A percentile compares a stretch with the other conserved stretches of the same genome.
These are phyloP conservation scores for Pterothamnion heteromorphum DNA, from an alignment of 31 red algal genomes.

Conservation along the genomic window DNA sequence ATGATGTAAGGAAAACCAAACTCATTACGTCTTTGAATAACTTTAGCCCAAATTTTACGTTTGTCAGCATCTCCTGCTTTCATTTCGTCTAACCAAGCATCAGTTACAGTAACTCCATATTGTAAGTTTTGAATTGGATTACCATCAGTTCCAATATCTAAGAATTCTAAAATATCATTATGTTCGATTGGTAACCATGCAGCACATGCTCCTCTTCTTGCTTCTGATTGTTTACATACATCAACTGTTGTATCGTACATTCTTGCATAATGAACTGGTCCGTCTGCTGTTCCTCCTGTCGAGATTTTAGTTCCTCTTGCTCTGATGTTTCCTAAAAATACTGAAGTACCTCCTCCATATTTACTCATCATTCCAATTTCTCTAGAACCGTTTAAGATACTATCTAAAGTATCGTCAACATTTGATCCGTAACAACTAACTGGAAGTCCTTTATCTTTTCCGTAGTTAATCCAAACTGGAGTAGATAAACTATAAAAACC, in stretches of 20 bases:
- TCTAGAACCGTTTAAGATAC: background rate
- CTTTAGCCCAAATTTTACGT: conserved; percentile 12
- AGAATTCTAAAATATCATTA: background rate
- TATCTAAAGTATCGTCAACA: background rate
- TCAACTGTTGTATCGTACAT: background rate
- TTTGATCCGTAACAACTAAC: background rate
- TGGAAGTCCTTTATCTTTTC: background rate
- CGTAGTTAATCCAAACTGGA: background rate
- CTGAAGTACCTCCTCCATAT: conserved; percentile 9
- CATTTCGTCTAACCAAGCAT: conserved; percentile 10
- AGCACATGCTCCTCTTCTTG: background rate
- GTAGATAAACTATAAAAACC: conserved; percentile 7
- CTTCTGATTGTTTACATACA: background rate
- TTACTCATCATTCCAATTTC: conserved; percentile 13
- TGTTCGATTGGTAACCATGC: background rate
- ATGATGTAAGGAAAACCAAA: background rate
- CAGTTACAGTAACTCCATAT: background rate
- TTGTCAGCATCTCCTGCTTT: conserved; percentile 3
- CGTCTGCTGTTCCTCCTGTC: background rate
- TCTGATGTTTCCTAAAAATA: background rate
- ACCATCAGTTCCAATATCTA: conserved; percentile 3
- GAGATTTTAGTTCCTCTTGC: background rate
- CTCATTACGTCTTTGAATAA: background rate
- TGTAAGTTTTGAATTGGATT: background rate
- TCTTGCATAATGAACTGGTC: background rate